A percentile compares a stretch with the other conserved stretches of the same genome.
phyloP scores from a whole-genome alignment of 2,329 filamentous ascomycete genomes.

The Apiospora pterosperma region DNA sequence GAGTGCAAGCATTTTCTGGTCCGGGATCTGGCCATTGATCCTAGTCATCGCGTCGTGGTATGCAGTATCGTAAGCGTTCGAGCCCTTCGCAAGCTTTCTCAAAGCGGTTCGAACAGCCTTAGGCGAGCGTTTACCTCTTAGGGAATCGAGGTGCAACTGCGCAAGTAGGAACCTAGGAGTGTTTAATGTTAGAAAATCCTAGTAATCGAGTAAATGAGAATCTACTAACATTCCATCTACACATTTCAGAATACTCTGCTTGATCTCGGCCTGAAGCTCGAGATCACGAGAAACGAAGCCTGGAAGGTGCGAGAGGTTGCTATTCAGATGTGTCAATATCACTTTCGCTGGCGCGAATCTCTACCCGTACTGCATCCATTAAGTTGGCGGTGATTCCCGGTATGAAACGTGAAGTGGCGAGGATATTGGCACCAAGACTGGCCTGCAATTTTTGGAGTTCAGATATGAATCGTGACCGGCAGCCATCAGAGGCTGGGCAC shows the following conservation, averaged over 20 bases:
- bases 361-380: conserved; percentile 14
- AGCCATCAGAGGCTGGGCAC: conserved; percentile 7
- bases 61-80: conserved; percentile 29
- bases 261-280: conserved; percentile 19
- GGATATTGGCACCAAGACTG: conserved; percentile 5
- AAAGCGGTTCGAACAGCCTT: conserved; percentile 32
- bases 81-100: conserved; percentile 23
- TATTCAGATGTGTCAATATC: conserved; percentile 19
- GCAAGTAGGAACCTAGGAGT: conserved; percentile 35
- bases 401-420: conserved; percentile 22
- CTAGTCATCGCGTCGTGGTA: conserved; percentile 40
- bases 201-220: conserved; percentile 1
- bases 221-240: conserved; percentile 31
- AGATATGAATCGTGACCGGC: conserved; percentile 10
- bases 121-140: conserved; percentile 25
- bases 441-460: conserved; percentile 11
- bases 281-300: conserved; percentile 11
- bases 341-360: conserved; percentile 4
- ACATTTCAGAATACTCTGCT: conserved; percentile 16
- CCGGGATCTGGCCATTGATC: conserved; percentile 34
- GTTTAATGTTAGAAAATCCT: conserved; percentile 5
- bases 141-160: conserved; percentile 31
- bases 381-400: conserved; percentile 20
- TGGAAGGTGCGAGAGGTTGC: conserved; percentile 13
- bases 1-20: conserved; percentile 32